These are phyloP conservation scores for Malus sylvestris DNA, from an alignment of 306 rosid species.

Conservation along the genomic window DNA sequence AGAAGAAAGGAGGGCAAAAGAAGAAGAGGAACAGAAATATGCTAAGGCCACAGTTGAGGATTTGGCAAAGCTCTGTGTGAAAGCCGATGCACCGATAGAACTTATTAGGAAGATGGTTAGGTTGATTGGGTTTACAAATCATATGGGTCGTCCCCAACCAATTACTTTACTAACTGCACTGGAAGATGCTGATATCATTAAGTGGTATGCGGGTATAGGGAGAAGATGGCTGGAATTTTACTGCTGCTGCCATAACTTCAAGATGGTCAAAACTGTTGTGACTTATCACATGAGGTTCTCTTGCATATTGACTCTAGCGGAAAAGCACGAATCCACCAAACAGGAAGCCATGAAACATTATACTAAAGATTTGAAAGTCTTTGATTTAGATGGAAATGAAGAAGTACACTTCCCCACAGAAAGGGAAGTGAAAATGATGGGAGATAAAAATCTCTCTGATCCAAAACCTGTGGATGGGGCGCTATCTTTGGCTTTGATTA, in stretches of 20 bases:
- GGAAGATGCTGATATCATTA: constrained; percentile 72
- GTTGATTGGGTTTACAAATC: constrained; percentile 76
- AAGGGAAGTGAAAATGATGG: constrained; percentile 88
- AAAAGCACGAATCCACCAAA: constrained; percentile 83
- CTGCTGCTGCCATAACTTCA: constrained; percentile 84
- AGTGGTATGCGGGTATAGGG: constrained; percentile 86
- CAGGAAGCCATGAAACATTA: constrained; percentile 63
- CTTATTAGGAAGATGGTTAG: constrained; percentile 63
- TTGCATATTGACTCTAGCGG: constrained; percentile 81
- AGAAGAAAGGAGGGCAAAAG: constrained; percentile 49
- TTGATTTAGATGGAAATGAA: constrained; percentile 48
- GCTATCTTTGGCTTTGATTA: constrained; percentile 49
- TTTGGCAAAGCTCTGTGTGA: constrained; percentile 67
- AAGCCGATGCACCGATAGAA: constrained; percentile 76
- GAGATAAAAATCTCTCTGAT: constrained; percentile 69
- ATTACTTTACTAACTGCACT: constrained; percentile 57
- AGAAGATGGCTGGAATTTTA: constrained; percentile 84
- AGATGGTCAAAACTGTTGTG: constrained; percentile 68
- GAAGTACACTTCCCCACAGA: constrained; percentile 76
- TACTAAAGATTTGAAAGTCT: constrained; percentile 82
- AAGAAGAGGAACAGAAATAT: constrained; percentile 67
- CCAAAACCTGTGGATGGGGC: constrained; percentile 80
- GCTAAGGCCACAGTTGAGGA: constrained; percentile 63
- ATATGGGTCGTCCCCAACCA: constrained; percentile 83
- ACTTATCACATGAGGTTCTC: constrained; percentile 88